phyloP scores from a whole-genome alignment of 768 basidiomycete species.

The Boletellus emodensis region DNA sequence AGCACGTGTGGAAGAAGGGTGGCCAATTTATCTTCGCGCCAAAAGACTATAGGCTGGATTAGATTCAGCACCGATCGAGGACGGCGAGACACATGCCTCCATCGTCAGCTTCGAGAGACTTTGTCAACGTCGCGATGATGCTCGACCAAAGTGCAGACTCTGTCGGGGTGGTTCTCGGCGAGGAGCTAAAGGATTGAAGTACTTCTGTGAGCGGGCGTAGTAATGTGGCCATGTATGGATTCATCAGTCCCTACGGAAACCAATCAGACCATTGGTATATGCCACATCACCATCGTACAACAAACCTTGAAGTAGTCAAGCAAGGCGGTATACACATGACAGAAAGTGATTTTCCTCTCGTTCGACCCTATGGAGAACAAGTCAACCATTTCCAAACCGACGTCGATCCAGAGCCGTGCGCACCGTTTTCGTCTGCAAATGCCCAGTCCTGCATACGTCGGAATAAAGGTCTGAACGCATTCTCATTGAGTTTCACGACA shows the following conservation, averaged over 20 bases:
- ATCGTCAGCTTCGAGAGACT: constrained; percentile 75
- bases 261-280: neutral
- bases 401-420: constrained; percentile 10
- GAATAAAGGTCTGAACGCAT: constrained; percentile 87
- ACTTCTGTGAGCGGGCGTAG: constrained; percentile 62
- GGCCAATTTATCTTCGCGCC: constrained; percentile 79
- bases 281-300: no score
- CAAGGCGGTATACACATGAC: constrained; percentile 65
- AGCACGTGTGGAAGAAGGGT: constrained; percentile 57
- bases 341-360: constrained; percentile 65
- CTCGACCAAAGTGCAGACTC: constrained; percentile 58
- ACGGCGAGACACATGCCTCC: constrained; percentile 53
- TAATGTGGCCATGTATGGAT: constrained; percentile 83
- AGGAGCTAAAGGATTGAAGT: constrained; percentile 47
- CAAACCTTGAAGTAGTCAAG: constrained; percentile 86
- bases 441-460: constrained; percentile 95
- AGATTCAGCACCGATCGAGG: neutral
- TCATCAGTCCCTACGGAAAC: constrained; percentile 66
- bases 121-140: constrained; percentile 57
- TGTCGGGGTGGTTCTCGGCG: constrained; percentile 16
- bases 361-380: constrained; percentile 21
- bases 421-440: constrained; percentile 55
- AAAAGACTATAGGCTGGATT: constrained; percentile 57
- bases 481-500: constrained; percentile 90
- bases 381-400: neutral